Evolutionary conservation across 139 green algal genomes (phyloP), one percentile per base, ranked within the genome.

Genomic region (Microglena sp.): DNA sequence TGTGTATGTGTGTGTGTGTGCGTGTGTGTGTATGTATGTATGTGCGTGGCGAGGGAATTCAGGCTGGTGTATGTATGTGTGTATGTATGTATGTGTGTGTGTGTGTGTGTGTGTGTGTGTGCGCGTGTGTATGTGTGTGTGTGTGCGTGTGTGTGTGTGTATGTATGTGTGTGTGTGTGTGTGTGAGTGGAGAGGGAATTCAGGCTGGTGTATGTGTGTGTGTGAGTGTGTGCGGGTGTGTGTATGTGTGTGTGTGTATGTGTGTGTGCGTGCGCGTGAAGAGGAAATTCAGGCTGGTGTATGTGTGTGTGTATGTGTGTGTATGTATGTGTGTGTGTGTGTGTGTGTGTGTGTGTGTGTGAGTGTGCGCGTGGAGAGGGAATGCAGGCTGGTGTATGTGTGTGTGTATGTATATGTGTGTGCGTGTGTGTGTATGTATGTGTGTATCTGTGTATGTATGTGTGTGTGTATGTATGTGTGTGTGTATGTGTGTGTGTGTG

Each of bases 1-100:
- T 50, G 40, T 50, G 40, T 18, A 50, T 18, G 40, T 50, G 40
- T 50, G 40, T 50, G 40, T 50, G 40, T 50, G 40, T 50, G 40
- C 18, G 40, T 50, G 40, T 50, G 40, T 50, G 40, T 50, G 40
- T 50, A 50, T 18, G 40, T 50, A 24, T 50, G 40, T 50, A 18
- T 97, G 86, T 11, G 92, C 91, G 66, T 97, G 89, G 1, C 79
- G 79, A 0, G 87, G 94, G 26, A 86, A 95, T 15, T 96, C 73
- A 22, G 97, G 90, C 22, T 65, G 66, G 27, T 28, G 71, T 60
- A 81, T 77, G 21, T 54, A 63, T 15, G 77, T 69, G 50, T 44
- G 58, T 22, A 44, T 4, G 24, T 69, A 33, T 31, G 56, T 45
- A 28, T 30, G 29, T 24, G 5, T 50, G 67, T 27, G 28, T 40